Percentiles rank a stretch among this genome's conserved stretches.
phyloP scores from a whole-genome alignment of 139 green algal genomes.

The Ettlia oleoabundans region DNA sequence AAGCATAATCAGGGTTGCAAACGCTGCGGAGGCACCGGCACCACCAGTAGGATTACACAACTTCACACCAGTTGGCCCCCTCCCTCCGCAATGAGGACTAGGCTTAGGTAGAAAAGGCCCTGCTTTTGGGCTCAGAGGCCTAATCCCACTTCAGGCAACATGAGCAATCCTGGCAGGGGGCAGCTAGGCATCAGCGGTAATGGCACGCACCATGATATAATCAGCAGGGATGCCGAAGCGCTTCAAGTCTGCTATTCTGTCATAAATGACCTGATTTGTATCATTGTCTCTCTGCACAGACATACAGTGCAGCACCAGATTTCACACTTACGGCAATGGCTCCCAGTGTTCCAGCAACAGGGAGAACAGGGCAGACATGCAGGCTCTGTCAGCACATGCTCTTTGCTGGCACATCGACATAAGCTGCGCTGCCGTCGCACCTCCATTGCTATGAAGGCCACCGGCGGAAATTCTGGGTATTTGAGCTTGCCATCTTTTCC shows the following conservation, averaged over 20 bases:
- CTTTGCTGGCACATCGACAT: too few species aligned
- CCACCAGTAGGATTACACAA: too few species aligned
- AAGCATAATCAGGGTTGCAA: not conserved
- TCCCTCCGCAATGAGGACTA: too few species aligned
- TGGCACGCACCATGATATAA: slow-evolving; percentile 15
- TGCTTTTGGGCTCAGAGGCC: too few species aligned
- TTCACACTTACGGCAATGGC: too few species aligned
- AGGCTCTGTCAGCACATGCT: too few species aligned
- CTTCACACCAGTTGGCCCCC: not conserved
- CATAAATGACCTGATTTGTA: not conserved
- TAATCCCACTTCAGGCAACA: too few species aligned
- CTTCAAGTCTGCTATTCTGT: not conserved
- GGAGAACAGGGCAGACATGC: too few species aligned
- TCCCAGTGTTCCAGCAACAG: too few species aligned
- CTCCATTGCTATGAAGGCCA: slow-evolving; percentile 19
- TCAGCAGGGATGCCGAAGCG: not conserved
- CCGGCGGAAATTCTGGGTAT: slow-evolving; percentile 14
- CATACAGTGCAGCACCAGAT: not conserved
- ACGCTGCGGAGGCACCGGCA: not conserved
- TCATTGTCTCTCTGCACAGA: slow-evolving; percentile 2
- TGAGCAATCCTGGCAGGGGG: too few species aligned
- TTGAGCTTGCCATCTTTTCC: not conserved
- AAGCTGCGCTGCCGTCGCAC: not conserved
- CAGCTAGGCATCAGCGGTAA: too few species aligned
- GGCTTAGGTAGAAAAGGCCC: too few species aligned